Conservation (phyloP, 306 rosid species). For the Senna tora region DNA sequence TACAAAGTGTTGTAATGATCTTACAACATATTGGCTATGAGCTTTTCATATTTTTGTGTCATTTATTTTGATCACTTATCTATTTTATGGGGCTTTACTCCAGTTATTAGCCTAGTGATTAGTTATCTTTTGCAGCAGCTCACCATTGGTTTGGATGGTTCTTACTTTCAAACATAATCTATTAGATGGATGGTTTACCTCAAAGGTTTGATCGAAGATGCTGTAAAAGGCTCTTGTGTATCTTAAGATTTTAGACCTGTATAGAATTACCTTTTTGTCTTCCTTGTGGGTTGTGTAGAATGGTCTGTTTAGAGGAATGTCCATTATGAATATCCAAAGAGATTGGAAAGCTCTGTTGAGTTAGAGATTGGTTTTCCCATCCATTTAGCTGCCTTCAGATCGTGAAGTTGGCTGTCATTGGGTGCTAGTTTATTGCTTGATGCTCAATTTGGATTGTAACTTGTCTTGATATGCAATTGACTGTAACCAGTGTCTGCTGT, state of each 20-base stretch:
- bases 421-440: slow-evolving; percentile 13
- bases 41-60: slow-evolving; percentile 9
- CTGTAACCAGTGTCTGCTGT: background rate
- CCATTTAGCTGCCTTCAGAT: background rate
- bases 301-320: too few species aligned
- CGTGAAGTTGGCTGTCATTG: background rate
- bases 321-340: too few species aligned
- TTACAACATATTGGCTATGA: slow-evolving; percentile 14
- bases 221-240: background rate
- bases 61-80: background rate
- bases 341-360: too few species aligned
- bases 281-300: too few species aligned
- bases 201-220: background rate
- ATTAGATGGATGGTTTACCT: background rate
- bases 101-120: background rate
- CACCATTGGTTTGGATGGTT: background rate
- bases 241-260: background rate
- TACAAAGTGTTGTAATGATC: slow-evolving; percentile 7
- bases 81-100: background rate
- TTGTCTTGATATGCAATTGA: background rate
- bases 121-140: background rate
- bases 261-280: too few species aligned
- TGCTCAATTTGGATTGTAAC: slow-evolving; percentile 33
- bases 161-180: background rate
- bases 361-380: too few species aligned